phyloP scores from a whole-genome alignment of 2,329 filamentous ascomycete genomes.

The Phaeosphaeriaceae sp. region DNA sequence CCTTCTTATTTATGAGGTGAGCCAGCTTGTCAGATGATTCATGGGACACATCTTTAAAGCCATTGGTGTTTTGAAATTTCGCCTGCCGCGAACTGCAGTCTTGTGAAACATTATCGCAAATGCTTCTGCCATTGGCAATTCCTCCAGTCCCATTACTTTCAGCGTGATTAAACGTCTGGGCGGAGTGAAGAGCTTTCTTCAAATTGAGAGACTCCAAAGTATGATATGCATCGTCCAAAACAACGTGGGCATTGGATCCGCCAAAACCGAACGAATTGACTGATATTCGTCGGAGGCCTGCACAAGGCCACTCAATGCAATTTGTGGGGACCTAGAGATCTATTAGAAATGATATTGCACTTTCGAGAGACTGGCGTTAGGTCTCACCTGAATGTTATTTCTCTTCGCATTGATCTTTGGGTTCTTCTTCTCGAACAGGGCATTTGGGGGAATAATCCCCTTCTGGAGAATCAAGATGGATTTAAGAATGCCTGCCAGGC shows the following conservation, averaged over 20 bases:
- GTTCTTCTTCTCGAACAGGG: conserved; percentile 14
- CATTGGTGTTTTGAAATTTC: too few species aligned
- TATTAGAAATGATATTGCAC: too few species aligned
- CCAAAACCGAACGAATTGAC: conserved; percentile 36
- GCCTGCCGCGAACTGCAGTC: too few species aligned
- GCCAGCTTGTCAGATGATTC: too few species aligned
- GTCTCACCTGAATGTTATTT: conserved; percentile 11
- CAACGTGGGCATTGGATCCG: conserved; percentile 33
- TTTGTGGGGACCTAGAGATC: conserved; percentile 12
- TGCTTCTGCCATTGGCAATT: too few species aligned
- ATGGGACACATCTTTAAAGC: too few species aligned
- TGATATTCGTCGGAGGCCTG: conserved; percentile 14
- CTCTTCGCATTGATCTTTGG: conserved; percentile 7
- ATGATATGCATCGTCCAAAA: conserved; percentile 23
- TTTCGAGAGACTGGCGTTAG: too few species aligned
- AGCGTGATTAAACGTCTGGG: background rate
- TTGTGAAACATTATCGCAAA: too few species aligned
- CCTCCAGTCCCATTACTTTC: too few species aligned
- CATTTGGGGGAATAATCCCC: conserved; percentile 35
- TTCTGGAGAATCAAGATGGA: conserved; percentile 48
- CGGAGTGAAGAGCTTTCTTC: background rate
- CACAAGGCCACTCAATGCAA: conserved; percentile 15
- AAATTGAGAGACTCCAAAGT: background rate
- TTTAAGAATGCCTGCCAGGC: conserved; percentile 46
- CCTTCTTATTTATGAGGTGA: too few species aligned